A percentile compares a stretch with the other conserved stretches of the same genome.
Evolutionary conservation across 2,329 filamentous ascomycete genomes (phyloP).

Genomic region (Monilinia laxa): DNA sequence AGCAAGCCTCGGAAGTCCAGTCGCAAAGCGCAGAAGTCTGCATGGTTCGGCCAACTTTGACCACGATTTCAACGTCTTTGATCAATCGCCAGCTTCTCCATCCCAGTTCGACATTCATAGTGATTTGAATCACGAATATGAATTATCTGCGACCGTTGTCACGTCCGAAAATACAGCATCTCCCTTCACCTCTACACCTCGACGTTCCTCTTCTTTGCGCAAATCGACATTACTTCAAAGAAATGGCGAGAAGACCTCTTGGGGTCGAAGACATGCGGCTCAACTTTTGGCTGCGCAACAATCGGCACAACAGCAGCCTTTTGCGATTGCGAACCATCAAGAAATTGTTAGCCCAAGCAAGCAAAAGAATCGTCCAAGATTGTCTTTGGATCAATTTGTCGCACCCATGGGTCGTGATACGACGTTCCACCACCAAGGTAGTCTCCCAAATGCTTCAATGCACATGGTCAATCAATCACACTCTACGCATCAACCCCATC

Average conservation of each 20-base stretch:
- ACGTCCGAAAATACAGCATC: slow-evolving; percentile 35
- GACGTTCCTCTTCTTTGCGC: slow-evolving; percentile 73
- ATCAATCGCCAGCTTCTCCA: slow-evolving; percentile 50
- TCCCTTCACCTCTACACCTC: slow-evolving; percentile 54
- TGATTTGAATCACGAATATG: slow-evolving; percentile 53
- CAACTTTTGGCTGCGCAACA: slow-evolving; percentile 42
- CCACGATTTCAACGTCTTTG: slow-evolving; percentile 73
- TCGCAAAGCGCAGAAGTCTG: slow-evolving; percentile 85
- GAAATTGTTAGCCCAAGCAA: slow-evolving; percentile 58
- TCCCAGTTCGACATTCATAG: slow-evolving; percentile 54
- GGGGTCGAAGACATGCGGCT: slow-evolving; percentile 59
- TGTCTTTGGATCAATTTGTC: slow-evolving; percentile 77
- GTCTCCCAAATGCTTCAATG: slow-evolving; percentile 53
- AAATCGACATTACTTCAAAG: slow-evolving; percentile 88
- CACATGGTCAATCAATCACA: slow-evolving; percentile 47
- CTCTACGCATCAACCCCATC: slow-evolving; percentile 63
- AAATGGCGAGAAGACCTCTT: slow-evolving; percentile 65
- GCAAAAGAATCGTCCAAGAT: slow-evolving; percentile 64
- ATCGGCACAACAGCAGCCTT: slow-evolving; percentile 32
- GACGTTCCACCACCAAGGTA: slow-evolving; percentile 58
- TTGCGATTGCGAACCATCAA: slow-evolving; percentile 27
- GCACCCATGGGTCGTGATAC: slow-evolving; percentile 64
- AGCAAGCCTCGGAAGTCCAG: slow-evolving; percentile 74
- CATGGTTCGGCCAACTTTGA: slow-evolving; percentile 69
- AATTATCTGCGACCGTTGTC: slow-evolving; percentile 46